Evolutionary conservation across 2,329 filamentous ascomycete species (phyloP).

Genomic region (Cryoendolithus antarcticus): DNA sequence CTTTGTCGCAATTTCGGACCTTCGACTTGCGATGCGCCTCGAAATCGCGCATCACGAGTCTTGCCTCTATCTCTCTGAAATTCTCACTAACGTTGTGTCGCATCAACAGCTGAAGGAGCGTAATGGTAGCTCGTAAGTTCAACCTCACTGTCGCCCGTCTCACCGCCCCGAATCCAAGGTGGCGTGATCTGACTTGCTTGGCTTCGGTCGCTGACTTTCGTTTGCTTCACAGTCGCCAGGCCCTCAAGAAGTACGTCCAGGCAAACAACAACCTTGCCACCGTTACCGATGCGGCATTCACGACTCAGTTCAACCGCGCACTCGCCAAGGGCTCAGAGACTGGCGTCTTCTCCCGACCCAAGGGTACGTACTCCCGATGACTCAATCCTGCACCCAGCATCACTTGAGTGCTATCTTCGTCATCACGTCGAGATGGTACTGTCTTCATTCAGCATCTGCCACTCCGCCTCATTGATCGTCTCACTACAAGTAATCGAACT

Average conservation of each 20-base stretch:
- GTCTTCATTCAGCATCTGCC: not conserved
- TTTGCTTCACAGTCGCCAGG: slow-evolving; percentile 45
- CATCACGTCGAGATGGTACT: not conserved
- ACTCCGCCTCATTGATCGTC: slow-evolving; percentile 1
- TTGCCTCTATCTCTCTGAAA: slow-evolving; percentile 8
- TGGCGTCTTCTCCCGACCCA: slow-evolving; percentile 77
- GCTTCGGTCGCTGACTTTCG: not conserved
- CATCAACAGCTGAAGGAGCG: slow-evolving; percentile 53
- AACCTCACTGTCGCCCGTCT: not conserved
- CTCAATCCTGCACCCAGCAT: slow-evolving; percentile 7
- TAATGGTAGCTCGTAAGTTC: slow-evolving; percentile 30
- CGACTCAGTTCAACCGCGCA: slow-evolving; percentile 74
- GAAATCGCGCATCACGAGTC: slow-evolving; percentile 1
- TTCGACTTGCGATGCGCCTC: slow-evolving; percentile 12
- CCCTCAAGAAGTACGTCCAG: slow-evolving; percentile 63
- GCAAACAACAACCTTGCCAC: slow-evolving; percentile 54
- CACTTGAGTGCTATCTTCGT: not conserved
- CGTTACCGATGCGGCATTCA: slow-evolving; percentile 46
- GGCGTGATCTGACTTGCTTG: not conserved
- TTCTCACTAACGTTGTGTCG: slow-evolving; percentile 37
- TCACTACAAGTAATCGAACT: slow-evolving; percentile 8
- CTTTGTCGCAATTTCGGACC: slow-evolving; percentile 7
- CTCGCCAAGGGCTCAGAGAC: slow-evolving; percentile 72
- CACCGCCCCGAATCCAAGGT: not conserved
- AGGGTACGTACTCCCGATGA: slow-evolving; percentile 50